A percentile compares a stretch with the other conserved stretches of the same genome.
phyloP scores from a whole-genome alignment of 495 filamentous ascomycete species.

The Lophiostoma macrostomum region DNA sequence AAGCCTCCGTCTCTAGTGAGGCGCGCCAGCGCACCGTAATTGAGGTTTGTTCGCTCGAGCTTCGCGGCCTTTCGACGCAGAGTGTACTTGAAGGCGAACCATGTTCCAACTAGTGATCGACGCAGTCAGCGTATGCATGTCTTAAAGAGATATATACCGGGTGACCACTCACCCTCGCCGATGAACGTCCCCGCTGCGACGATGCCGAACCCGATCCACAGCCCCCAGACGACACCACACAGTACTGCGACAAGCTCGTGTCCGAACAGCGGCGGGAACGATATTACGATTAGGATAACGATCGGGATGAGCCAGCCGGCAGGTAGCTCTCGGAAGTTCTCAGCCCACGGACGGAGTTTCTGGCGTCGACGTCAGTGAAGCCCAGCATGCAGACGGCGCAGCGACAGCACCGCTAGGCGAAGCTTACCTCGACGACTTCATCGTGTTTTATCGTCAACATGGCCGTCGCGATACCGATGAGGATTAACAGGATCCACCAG shows the following conservation, averaged over 20 bases:
- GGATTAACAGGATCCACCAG: conserved; percentile 22
- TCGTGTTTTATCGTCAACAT: conserved; percentile 15
- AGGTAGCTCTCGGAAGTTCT: conserved; percentile 21
- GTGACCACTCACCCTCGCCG: conserved; percentile 20
- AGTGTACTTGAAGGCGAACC: conserved; percentile 24
- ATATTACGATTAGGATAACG: conserved; percentile 22
- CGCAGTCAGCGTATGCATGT: neutral
- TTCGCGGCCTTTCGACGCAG: conserved; percentile 9
- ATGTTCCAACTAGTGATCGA: conserved; percentile 16
- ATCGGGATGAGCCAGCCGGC: conserved; percentile 25
- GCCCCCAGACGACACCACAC: conserved; percentile 22
- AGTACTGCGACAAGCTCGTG: conserved; percentile 22
- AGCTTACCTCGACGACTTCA: conserved; percentile 13
- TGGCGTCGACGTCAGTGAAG: neutral
- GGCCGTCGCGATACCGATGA: conserved; percentile 5
- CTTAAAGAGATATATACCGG: neutral
- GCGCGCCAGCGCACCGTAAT: conserved; percentile 27
- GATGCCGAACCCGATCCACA: conserved; percentile 24
- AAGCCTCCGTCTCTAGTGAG: conserved; percentile 23
- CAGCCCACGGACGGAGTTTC: conserved; percentile 21
- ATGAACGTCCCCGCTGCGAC: conserved; percentile 26
- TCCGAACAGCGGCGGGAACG: conserved; percentile 23
- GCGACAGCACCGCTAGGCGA: neutral
- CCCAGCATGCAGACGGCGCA: neutral
- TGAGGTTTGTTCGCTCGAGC: conserved; percentile 23